These are phyloP conservation scores for Myxozyma geophila DNA, from an alignment of 805 yeast genomes.

Conservation along the genomic window DNA sequence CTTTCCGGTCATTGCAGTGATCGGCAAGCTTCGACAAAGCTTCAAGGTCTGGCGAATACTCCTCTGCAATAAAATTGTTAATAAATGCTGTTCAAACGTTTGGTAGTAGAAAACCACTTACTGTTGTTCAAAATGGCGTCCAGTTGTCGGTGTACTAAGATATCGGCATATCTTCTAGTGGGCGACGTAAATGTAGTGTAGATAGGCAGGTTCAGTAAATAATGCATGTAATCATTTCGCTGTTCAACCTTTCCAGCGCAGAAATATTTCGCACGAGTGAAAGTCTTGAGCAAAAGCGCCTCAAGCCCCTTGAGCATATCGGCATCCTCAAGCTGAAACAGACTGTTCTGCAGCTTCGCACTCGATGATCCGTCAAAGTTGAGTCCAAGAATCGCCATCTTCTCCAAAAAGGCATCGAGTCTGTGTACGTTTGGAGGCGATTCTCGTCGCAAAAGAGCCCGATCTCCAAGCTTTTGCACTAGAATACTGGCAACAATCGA, in stretches of 20 bases:
- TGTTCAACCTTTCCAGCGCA: conserved; percentile 82
- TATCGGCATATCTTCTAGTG: conserved; percentile 86
- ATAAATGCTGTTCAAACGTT: background rate
- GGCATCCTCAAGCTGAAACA: conserved; percentile 65
- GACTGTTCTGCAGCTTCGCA: conserved; percentile 70
- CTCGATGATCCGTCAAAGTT: conserved; percentile 75
- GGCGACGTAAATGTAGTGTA: conserved; percentile 96
- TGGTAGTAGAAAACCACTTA: conserved; percentile 38
- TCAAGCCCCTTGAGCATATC: conserved; percentile 74
- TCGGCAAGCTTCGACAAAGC: conserved; percentile 82
- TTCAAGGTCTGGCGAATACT: conserved; percentile 47
- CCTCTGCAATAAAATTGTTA: conserved; percentile 13
- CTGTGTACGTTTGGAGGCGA: conserved; percentile 80
- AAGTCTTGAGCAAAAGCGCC: conserved; percentile 75
- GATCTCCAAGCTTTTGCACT: conserved; percentile 75
- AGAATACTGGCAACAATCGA: conserved; percentile 81
- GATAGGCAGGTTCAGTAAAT: conserved; percentile 77
- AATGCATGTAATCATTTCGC: conserved; percentile 76
- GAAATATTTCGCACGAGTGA: conserved; percentile 84
- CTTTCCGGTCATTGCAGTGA: conserved; percentile 93
- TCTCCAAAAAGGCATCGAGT: conserved; percentile 75
- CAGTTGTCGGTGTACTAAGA: conserved; percentile 89
- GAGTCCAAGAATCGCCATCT: conserved; percentile 58
- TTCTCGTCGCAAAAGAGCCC: conserved; percentile 85
- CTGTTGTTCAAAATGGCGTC: conserved; percentile 59